Conservation (phyloP, 2,329 filamentous ascomycete species). For the Colletotrichum australisinense region DNA sequence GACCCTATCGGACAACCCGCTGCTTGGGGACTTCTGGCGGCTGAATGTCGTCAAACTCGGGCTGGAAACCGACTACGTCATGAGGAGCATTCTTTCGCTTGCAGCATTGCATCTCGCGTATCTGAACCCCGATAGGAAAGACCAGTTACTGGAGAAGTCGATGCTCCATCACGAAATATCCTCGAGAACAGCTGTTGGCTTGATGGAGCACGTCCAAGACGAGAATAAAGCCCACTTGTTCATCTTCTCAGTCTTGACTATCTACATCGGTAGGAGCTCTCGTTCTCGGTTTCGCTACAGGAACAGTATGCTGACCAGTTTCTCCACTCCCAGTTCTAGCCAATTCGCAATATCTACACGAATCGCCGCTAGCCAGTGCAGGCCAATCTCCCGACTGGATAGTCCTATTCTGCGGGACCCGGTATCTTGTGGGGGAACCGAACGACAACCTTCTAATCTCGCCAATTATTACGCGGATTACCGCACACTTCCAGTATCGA, state of each 20-base stretch:
- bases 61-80: slow-evolving; percentile 58
- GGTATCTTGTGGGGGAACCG: slow-evolving; percentile 27
- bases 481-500: slow-evolving; percentile 27
- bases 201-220: slow-evolving; percentile 38
- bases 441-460: slow-evolving; percentile 21
- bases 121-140: slow-evolving; percentile 35
- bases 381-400: slow-evolving; percentile 38
- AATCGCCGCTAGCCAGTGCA: slow-evolving; percentile 16
- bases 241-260: slow-evolving; percentile 35
- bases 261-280: slow-evolving; percentile 28
- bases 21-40: slow-evolving; percentile 58
- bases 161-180: slow-evolving; percentile 45
- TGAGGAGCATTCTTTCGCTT: slow-evolving; percentile 60
- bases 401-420: slow-evolving; percentile 34
- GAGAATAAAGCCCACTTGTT: slow-evolving; percentile 33
- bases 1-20: slow-evolving; percentile 56
- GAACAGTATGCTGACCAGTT: background rate
- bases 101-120: slow-evolving; percentile 61
- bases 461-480: slow-evolving; percentile 30
- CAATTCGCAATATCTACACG: slow-evolving; percentile 29
- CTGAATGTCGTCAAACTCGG: slow-evolving; percentile 59
- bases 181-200: slow-evolving; percentile 40
- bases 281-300: fast-evolving
- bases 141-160: slow-evolving; percentile 31
- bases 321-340: slow-evolving; percentile 16